Percentiles rank a stretch among this genome's conserved stretches.
Evolutionary conservation across 129 eudicot species (phyloP).

Genomic region (Flaveria linearis): DNA sequence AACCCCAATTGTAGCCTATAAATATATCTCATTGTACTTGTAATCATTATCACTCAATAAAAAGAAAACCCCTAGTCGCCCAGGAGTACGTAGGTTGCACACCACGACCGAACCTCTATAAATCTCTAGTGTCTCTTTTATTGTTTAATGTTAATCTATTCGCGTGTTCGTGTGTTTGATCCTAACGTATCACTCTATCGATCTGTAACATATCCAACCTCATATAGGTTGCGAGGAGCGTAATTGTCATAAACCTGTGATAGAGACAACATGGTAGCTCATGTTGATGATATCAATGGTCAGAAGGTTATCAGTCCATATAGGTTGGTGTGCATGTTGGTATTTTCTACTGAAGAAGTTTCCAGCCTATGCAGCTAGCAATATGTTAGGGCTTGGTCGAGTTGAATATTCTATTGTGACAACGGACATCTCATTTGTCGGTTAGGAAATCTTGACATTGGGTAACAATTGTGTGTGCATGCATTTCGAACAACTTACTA

Average conservation of each 20-base stretch:
- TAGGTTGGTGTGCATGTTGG: not conserved
- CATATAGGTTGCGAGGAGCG: not conserved
- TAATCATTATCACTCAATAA: too few species aligned
- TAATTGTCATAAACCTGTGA: not conserved
- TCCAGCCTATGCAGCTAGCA: constrained; percentile 1
- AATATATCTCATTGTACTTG: too few species aligned
- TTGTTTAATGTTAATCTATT: too few species aligned
- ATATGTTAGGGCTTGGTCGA: not conserved
- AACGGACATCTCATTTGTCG: not conserved
- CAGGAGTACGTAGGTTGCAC: too few species aligned
- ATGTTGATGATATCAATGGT: constrained; percentile 6
- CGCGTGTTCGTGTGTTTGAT: too few species aligned
- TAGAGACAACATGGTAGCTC: not conserved
- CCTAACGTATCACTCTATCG: not conserved
- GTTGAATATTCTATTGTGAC: not conserved
- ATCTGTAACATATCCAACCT: not conserved
- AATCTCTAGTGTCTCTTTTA: too few species aligned
- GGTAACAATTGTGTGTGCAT: not conserved
- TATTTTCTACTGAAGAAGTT: not conserved
- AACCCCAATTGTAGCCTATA: too few species aligned
- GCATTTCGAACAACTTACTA: not conserved
- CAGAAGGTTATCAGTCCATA: not conserved
- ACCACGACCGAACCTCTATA: too few species aligned
- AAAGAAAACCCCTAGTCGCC: too few species aligned
- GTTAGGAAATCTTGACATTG: constrained; percentile 11